Conservation (phyloP, 164 flowering plant genomes). For the Cinnamomum micranthum region DNA sequence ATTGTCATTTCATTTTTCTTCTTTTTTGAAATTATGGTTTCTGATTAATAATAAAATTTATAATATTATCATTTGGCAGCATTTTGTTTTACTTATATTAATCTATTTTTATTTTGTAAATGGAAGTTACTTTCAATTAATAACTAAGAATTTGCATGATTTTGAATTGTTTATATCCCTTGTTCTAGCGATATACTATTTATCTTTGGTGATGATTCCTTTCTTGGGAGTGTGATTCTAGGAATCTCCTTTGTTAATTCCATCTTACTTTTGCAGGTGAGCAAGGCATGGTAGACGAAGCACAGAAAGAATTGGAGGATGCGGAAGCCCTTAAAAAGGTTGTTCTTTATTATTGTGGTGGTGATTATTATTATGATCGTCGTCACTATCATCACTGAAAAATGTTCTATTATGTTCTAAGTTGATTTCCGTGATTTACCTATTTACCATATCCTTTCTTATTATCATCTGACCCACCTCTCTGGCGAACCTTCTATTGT, state of each 20-base stretch:
- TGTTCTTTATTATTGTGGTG: neutral
- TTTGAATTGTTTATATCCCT: neutral
- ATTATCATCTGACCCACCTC: neutral
- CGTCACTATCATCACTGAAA: too few species aligned
- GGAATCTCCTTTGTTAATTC: neutral
- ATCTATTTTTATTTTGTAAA: too few species aligned
- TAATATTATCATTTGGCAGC: neutral
- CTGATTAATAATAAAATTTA: too few species aligned
- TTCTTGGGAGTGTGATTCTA: neutral
- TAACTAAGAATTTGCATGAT: neutral
- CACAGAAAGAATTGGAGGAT: slow-evolving; percentile 91
- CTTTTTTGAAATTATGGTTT: too few species aligned
- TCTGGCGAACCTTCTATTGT: neutral
- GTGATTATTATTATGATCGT: too few species aligned
- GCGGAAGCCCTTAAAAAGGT: slow-evolving; percentile 99
- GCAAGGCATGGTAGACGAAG: slow-evolving; percentile 97
- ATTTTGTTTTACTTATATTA: neutral
- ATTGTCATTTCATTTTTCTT: too few species aligned
- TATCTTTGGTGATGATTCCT: neutral
- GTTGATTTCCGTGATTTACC: neutral
- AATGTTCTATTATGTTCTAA: too few species aligned
- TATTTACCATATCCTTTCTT: neutral
- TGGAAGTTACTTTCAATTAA: neutral
- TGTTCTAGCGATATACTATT: neutral
- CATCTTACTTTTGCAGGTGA: slow-evolving; percentile 53